phyloP scores from a whole-genome alignment of 192 early-diverging fungal species.

The Coemansia sp. region DNA sequence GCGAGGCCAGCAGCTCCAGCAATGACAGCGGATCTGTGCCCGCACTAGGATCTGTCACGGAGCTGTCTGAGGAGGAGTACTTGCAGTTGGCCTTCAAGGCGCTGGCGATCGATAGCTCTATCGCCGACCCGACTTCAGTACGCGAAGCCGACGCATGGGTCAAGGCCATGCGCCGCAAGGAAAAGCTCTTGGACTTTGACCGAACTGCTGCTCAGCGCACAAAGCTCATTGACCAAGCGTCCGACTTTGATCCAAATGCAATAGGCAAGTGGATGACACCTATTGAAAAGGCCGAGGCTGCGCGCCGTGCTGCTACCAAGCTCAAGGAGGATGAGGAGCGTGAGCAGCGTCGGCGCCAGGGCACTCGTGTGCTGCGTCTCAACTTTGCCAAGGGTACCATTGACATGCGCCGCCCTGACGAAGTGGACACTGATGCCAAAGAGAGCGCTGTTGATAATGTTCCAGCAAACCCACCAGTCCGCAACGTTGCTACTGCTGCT shows the following conservation, averaged over 20 bases:
- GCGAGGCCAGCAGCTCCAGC: background rate
- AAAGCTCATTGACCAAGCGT: constrained; percentile 44
- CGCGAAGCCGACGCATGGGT: constrained; percentile 42
- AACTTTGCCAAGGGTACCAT: constrained; percentile 20
- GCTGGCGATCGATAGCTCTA: constrained; percentile 21
- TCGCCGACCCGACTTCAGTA: constrained; percentile 5
- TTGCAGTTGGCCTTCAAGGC: constrained; percentile 34
- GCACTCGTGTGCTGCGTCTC: constrained; percentile 42
- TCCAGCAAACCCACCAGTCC: background rate
- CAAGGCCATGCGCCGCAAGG: constrained; percentile 39
- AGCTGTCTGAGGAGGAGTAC: constrained; percentile 36
- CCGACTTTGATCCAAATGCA: constrained; percentile 40
- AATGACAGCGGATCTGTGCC: background rate
- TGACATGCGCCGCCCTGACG: constrained; percentile 9
- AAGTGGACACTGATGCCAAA: background rate
- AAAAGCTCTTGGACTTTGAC: constrained; percentile 50
- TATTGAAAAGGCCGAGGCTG: constrained; percentile 33
- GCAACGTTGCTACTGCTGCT: background rate
- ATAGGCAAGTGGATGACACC: constrained; percentile 48
- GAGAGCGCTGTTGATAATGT: background rate
- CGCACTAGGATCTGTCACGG: background rate
- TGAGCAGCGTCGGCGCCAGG: constrained; percentile 30
- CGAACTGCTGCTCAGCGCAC: constrained; percentile 53
- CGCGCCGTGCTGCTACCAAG: constrained; percentile 4
- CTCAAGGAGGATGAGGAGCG: constrained; percentile 14